These are phyloP conservation scores for Croton setiger DNA, from an alignment of 441 rosid species.

Conservation along the genomic window DNA sequence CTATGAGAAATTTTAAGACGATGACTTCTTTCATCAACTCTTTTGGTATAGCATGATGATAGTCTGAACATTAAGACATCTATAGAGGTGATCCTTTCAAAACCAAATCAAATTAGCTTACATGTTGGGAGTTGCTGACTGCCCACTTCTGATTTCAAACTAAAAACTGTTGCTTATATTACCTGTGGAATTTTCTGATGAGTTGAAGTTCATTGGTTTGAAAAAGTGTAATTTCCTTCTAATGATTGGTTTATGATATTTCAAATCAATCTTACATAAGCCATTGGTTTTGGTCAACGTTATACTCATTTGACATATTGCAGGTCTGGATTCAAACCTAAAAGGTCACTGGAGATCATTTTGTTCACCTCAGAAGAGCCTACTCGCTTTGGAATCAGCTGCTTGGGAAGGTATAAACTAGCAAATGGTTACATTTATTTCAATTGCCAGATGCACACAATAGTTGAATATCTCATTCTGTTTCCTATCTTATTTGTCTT, in stretches of 20 bases:
- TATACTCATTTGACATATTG: conserved; percentile 15
- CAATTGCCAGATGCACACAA: background rate
- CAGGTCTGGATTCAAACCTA: conserved; percentile 85
- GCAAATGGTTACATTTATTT: conserved; percentile 2
- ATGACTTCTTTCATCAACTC: background rate
- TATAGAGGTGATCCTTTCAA: background rate
- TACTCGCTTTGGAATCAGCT: conserved; percentile 87
- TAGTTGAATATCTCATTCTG: background rate
- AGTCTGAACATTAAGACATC: background rate
- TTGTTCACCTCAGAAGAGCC: conserved; percentile 95
- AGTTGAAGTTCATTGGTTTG: background rate
- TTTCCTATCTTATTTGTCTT: conserved; percentile 9
- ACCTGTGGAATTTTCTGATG: background rate
- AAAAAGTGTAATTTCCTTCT: conserved; percentile 1
- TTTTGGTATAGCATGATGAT: background rate
- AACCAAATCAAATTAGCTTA: background rate
- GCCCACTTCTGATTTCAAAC: background rate
- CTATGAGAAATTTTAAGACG: background rate
- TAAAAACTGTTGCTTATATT: background rate
- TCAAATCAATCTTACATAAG: background rate
- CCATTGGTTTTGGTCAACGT: conserved; percentile 4
- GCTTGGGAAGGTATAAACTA: conserved; percentile 78
- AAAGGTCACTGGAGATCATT: conserved; percentile 77
- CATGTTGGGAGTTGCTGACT: background rate
- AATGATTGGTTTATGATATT: background rate